Evolutionary conservation across 2,329 filamentous ascomycete genomes (phyloP), one percentile per base, ranked within the genome.

Genomic region (Beauveria sp.): DNA sequence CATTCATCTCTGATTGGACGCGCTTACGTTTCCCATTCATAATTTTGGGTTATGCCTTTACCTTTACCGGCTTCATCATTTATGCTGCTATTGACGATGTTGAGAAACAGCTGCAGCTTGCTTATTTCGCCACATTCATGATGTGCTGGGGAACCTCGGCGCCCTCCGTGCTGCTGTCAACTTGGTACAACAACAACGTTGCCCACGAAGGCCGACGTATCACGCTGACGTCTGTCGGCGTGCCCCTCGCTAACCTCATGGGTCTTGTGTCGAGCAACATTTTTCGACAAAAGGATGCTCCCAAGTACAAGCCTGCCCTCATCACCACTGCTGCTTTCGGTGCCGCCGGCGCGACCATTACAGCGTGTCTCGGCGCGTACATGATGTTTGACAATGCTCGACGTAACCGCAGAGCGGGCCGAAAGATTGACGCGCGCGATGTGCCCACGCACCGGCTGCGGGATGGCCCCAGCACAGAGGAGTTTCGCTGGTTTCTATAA

Each of bases 61-160:
- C 89, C 0, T 89, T 92, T 68, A 81, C 82, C 53, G 90, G 90
- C 5, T 91, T 93, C 76, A 84, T 92, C 71, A 89, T 93, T 69
- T 93, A 89, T 66, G 87, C 88, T 0, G 79, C 86, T 22, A 87
- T 93, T 62, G 77, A 85, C 65, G 79, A 86, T 66, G 84, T 91
- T 18, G 71, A 83, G 43, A 67, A 76, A 3, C 77, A 88, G 45
- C 71, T 88, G n/a, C 78, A 81, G 3, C 78, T 91, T 1, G 89
- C 88, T 0, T 92, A 92, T 69, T 91, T 86, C 65, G 87, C 88
- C 5, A 86, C 82, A 60, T 93, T 92, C 72, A 89, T 92, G 86
- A 91, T 92, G 87, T 88, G 86, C 12, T 91, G 88, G 86, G 89
- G 89, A 18, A 91, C 88, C 0, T 87, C 85, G 1, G 88, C 89